A percentile compares a stretch with the other conserved stretches of the same genome.
Conservation (phyloP, 1,284 basidiomycete genomes). For the Cryptococcus sp. region DNA sequence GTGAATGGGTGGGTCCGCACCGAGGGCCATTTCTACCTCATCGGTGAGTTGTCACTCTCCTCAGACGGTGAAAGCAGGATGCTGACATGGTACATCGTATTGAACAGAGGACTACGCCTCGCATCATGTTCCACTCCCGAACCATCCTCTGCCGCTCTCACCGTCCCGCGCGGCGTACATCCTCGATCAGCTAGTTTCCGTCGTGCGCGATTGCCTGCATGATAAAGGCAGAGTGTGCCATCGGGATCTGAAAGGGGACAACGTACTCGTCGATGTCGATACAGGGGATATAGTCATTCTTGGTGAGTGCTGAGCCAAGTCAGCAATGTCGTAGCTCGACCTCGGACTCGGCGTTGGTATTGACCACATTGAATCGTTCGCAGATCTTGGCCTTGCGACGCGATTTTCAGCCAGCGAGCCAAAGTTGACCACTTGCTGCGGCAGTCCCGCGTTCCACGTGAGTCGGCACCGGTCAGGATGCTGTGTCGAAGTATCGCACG, state of each 20-base stretch:
- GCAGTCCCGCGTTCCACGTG: conserved; percentile 57
- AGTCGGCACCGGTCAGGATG: conserved; percentile 7
- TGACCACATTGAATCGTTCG: background rate
- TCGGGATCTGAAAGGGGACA: conserved; percentile 60
- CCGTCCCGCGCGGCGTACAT: conserved; percentile 58
- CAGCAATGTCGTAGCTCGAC: background rate
- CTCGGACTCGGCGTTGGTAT: background rate
- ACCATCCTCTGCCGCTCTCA: conserved; percentile 40
- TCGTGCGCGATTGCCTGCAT: conserved; percentile 59
- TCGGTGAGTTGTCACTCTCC: conserved; percentile 48
- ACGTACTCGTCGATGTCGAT: conserved; percentile 47
- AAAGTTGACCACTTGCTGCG: conserved; percentile 62
- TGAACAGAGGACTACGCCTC: conserved; percentile 39
- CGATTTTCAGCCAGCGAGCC: conserved; percentile 60
- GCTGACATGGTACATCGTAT: background rate
- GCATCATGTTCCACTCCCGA: conserved; percentile 34
- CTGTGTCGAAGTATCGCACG: background rate
- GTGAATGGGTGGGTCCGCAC: conserved; percentile 60
- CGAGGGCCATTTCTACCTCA: conserved; percentile 61
- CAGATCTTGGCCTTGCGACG: conserved; percentile 61
- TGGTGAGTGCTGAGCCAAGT: conserved; percentile 27
- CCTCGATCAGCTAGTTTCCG: conserved; percentile 59
- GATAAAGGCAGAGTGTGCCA: conserved; percentile 59
- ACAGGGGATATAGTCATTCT: conserved; percentile 55
- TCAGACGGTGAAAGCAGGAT: background rate